phyloP scores from a whole-genome alignment of 2,329 filamentous ascomycete genomes.

The Corniculantispora saksenae region DNA sequence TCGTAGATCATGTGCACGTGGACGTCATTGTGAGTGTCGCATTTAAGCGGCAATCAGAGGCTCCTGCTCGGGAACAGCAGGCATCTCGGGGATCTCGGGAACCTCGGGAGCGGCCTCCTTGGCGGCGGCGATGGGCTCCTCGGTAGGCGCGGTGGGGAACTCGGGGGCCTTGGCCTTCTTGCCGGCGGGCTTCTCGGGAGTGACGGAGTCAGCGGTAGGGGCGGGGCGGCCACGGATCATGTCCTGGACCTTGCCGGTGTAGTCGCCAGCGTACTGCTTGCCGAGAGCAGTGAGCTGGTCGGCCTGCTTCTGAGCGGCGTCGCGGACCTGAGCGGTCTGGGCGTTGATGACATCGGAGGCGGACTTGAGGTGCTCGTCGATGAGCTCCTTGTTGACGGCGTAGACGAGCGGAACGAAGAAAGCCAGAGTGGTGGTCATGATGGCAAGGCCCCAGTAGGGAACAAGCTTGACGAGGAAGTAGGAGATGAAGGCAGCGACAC shows the following conservation, averaged over 20 bases:
- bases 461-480: constrained; percentile 71
- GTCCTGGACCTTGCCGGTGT: constrained; percentile 67
- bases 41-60: constrained; percentile 27
- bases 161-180: constrained; percentile 33
- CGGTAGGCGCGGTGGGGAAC: constrained; percentile 40
- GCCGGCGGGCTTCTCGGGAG: constrained; percentile 23
- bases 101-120: constrained; percentile 24
- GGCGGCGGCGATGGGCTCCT: constrained; percentile 33
- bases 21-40: constrained; percentile 11
- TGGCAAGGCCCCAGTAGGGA: constrained; percentile 67
- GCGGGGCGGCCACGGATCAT: constrained; percentile 55
- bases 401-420: constrained; percentile 68
- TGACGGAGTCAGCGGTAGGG: constrained; percentile 42
- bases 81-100: constrained; percentile 22
- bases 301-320: constrained; percentile 64
- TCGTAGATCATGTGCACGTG: constrained; percentile 19
- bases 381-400: constrained; percentile 68
- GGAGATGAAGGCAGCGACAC: constrained; percentile 61
- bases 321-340: constrained; percentile 64
- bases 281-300: constrained; percentile 62
- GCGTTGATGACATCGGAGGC: constrained; percentile 59
- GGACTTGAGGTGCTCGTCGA: constrained; percentile 62
- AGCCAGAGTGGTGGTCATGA: constrained; percentile 58
- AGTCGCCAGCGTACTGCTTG: constrained; percentile 69
- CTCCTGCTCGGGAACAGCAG: constrained; percentile 30